Evolutionary conservation across 139 green algal species (phyloP), one percentile per base, ranked within the genome.

Genomic region (Chlorella sorokiniana): DNA sequence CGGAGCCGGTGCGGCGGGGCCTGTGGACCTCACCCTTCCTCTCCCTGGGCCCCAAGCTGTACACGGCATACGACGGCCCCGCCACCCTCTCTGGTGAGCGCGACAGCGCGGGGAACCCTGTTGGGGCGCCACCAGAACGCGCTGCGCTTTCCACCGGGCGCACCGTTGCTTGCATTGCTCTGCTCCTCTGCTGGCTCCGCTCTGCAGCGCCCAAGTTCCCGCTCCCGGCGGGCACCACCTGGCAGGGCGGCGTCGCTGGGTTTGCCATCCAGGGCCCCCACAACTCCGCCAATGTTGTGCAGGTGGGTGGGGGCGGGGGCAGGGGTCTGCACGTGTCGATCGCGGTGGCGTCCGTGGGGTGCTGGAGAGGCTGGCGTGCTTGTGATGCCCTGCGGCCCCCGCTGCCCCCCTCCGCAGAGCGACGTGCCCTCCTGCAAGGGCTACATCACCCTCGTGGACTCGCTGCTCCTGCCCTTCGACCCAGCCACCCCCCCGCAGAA

Each of bases 21-120:
- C 69, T 88, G 37, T 91, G 87, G 87, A 88, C 86, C 51, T 86
- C 81, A 31, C 87, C 87, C 35, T 86, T 91, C 29, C 72, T 91
- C 27, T 70, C 31, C 56, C 76, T 84, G 40, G 83, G 82, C 35
- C 76, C 81, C 62, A 78, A 62, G 62, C 77, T 91, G 35, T 64
- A 67, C 64, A 91, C 87, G n/a, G n/a, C 51, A 20, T 64, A 67
- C 74, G 52, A 88, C 41, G 48, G 68, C 2, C 31, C 61, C 9
- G 33, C 23, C 18, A 68, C 62, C 45, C 82, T 90, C 23, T 69
- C 40, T n/a, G 38, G 67, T 69, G 37, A 67, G 77, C 22, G 37
- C 9, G 48, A 59, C 48, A 59, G 14, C 16, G 48, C 16, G 48
- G 14, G 16, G 16, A 59, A 59, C 48, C n/a, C n/a, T n/a, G n/a